These are phyloP conservation scores for Helminthosporium solani DNA, from an alignment of 2,329 filamentous ascomycete species.

Conservation along the genomic window DNA sequence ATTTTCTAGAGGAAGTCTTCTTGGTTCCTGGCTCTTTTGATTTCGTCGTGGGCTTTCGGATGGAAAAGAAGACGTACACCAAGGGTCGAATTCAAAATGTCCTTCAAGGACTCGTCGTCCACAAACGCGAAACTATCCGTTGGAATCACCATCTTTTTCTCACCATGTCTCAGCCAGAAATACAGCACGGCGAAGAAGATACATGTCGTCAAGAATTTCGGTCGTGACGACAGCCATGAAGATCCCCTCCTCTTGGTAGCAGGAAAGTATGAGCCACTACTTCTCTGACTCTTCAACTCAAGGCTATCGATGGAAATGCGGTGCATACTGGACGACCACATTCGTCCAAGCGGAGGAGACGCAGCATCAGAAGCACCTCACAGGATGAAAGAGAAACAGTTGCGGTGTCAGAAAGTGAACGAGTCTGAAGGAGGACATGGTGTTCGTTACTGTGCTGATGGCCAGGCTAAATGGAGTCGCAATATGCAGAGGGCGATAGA, in stretches of 20 bases:
- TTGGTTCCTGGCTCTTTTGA: too few relatives aligned
- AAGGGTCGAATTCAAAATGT: conserved; percentile 31
- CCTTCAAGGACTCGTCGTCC: conserved; percentile 21
- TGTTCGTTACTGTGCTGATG: conserved; percentile 13
- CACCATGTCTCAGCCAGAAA: conserved; percentile 20
- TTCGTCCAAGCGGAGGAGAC: background rate
- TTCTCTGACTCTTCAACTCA: conserved; percentile 23
- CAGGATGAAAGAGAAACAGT: background rate
- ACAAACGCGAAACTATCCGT: conserved; percentile 25
- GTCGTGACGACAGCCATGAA: conserved; percentile 21
- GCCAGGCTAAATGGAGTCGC: conserved; percentile 33
- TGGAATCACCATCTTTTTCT: conserved; percentile 18
- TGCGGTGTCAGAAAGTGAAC: conserved; percentile 1
- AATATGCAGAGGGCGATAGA: conserved; percentile 22
- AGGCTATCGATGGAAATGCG: conserved; percentile 34
- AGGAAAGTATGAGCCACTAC: conserved; percentile 15
- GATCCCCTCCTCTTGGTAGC: conserved; percentile 18
- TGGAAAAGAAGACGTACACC: conserved; percentile 21
- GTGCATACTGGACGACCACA: conserved; percentile 17
- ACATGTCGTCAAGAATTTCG: conserved; percentile 26
- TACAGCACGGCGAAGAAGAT: conserved; percentile 24
- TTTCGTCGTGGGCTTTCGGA: too few relatives aligned
- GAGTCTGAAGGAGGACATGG: conserved; percentile 20
- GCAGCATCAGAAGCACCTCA: conserved; percentile 13
- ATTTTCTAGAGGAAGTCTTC: too few relatives aligned